Percentiles rank a stretch among this genome's conserved stretches.
Evolutionary conservation across 2,329 filamentous ascomycete species (phyloP).

Genomic region (Fusarium sp.): DNA sequence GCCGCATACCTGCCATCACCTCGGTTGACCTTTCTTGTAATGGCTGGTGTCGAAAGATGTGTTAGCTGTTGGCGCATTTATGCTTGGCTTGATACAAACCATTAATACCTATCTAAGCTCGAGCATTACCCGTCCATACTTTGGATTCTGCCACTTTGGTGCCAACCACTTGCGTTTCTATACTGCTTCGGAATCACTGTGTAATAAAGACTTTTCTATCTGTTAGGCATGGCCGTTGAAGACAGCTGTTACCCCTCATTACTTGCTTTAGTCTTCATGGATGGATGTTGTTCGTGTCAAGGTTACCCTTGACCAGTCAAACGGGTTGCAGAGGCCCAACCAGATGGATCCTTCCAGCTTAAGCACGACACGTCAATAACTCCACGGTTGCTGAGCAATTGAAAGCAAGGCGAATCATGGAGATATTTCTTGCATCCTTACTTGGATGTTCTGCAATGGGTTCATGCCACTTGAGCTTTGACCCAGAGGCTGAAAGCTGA

Average conservation of each 20-base stretch:
- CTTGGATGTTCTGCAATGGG: not conserved
- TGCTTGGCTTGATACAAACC: too few species aligned
- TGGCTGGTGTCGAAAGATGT: too few species aligned
- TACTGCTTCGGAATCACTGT: too few species aligned
- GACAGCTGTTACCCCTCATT: not conserved
- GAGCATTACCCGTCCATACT: too few species aligned
- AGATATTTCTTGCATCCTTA: not conserved
- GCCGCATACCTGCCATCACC: too few species aligned
- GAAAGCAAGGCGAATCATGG: conserved; percentile 8
- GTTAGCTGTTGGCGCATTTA: too few species aligned
- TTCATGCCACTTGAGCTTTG: conserved; percentile 14
- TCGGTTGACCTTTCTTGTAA: too few species aligned
- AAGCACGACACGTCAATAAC: conserved; percentile 27
- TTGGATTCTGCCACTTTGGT: too few species aligned
- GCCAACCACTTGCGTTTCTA: too few species aligned
- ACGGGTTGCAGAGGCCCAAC: not conserved
- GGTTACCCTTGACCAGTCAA: not conserved
- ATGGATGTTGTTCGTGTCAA: not conserved
- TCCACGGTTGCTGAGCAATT: conserved; percentile 8
- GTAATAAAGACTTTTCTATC: too few species aligned
- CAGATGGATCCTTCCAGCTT: not conserved
- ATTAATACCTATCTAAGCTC: too few species aligned
- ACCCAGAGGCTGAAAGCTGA: conserved; percentile 2
- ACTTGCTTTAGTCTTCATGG: not conserved
- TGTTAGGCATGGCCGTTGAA: not conserved